phyloP scores from a whole-genome alignment of 1,139 yeast genomes.

The Geotrichum citri-aurantii region DNA sequence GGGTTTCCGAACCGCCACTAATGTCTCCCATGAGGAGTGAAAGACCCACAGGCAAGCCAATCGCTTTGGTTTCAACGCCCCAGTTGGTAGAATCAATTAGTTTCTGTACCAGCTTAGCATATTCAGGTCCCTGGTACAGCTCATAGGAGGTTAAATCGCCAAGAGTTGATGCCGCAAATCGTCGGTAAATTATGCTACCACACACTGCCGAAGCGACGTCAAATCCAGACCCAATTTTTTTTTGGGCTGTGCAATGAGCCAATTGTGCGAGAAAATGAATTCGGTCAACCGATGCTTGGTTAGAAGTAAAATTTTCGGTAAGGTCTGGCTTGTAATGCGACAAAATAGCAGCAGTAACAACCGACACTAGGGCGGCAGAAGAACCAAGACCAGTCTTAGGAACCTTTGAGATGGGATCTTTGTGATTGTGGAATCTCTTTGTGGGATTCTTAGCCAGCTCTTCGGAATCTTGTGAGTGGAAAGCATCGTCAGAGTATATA shows the following conservation, averaged over 20 bases:
- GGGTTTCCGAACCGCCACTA: slow-evolving; percentile 88
- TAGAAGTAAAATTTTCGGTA: slow-evolving; percentile 27
- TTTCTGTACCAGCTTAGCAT: slow-evolving; percentile 30
- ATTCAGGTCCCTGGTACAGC: slow-evolving; percentile 17
- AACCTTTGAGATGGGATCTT: slow-evolving; percentile 56
- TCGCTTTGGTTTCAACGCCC: slow-evolving; percentile 33
- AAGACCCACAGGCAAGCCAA: slow-evolving; percentile 62
- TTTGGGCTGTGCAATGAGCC: slow-evolving; percentile 90
- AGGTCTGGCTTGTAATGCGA: slow-evolving; percentile 41
- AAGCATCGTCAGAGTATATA: slow-evolving; percentile 80
- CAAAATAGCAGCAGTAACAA: slow-evolving; percentile 63
- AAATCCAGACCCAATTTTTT: slow-evolving; percentile 93
- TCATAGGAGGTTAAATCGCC: slow-evolving; percentile 18
- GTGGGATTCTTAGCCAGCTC: slow-evolving; percentile 30
- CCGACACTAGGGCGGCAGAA: slow-evolving; percentile 88
- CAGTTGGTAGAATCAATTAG: slow-evolving; percentile 38
- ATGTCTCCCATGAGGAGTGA: slow-evolving; percentile 88
- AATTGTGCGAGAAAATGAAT: slow-evolving; percentile 83
- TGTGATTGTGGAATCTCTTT: slow-evolving; percentile 55
- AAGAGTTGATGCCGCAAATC: slow-evolving; percentile 45
- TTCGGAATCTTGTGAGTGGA: slow-evolving; percentile 68
- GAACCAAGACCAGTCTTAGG: slow-evolving; percentile 95
- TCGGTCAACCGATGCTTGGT: slow-evolving; percentile 20
- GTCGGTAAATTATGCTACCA: slow-evolving; percentile 76
- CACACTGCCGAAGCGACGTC: slow-evolving; percentile 94